Conservation (phyloP, 306 rosid species). For the Quercus bicolor region DNA sequence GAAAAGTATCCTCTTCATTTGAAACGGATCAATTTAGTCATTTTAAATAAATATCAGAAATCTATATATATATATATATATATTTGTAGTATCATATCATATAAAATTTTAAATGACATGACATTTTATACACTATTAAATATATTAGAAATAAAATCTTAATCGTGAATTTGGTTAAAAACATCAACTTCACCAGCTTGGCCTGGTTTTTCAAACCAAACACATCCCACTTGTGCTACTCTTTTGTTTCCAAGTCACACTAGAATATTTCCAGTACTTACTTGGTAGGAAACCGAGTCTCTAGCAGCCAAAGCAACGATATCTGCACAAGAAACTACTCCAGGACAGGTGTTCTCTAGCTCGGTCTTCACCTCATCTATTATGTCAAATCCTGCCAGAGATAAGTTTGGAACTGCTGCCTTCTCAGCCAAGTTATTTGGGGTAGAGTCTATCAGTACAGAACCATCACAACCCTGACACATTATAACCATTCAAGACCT, state of each 20-base stretch:
- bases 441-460: conserved; percentile 28
- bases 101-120: no score
- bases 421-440: conserved; percentile 23
- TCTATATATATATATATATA: no score
- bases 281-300: conserved; percentile 37
- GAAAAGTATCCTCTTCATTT: no score
- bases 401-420: conserved; percentile 24
- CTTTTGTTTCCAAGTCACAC: neutral
- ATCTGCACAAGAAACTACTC: conserved; percentile 41
- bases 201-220: neutral
- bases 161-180: no score
- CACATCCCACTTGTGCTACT: neutral
- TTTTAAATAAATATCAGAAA: no score
- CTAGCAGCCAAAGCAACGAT: conserved; percentile 36
- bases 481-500: no score
- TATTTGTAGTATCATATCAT: no score
- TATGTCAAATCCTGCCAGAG: conserved; percentile 27
- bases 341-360: conserved; percentile 22
- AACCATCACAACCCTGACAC: conserved; percentile 44
- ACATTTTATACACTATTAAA: no score
- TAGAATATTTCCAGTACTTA: neutral
- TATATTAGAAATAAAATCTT: no score
- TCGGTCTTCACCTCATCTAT: conserved; percentile 37
- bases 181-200: no score
- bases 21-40: no score